phyloP scores from a whole-genome alignment of 2,329 filamentous ascomycete genomes.

The Calonectria fujianensis region DNA sequence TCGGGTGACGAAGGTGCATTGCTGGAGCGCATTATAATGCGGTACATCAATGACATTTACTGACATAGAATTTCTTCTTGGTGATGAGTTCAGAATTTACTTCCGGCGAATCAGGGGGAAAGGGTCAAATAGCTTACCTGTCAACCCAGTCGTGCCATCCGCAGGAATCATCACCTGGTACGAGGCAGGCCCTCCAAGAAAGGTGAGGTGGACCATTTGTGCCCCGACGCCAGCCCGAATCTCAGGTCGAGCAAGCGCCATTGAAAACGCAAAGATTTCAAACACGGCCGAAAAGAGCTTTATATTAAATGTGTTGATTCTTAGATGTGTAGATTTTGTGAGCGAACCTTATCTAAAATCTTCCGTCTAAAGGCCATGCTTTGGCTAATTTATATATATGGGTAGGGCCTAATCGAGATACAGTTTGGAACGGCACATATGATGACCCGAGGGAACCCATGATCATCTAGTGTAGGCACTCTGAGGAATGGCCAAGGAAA shows the following conservation, averaged over 20 bases:
- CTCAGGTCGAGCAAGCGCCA: constrained; percentile 39
- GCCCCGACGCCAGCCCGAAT: constrained; percentile 48
- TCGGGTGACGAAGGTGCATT: constrained; percentile 66
- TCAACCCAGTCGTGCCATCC: constrained; percentile 62
- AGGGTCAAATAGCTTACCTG: constrained; percentile 56
- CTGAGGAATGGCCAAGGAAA: constrained; percentile 13
- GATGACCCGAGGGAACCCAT: constrained; percentile 2
- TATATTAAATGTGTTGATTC: constrained; percentile 43
- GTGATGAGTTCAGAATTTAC: neutral
- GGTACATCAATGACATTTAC: constrained; percentile 65
- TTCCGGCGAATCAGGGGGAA: neutral
- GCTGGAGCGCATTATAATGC: constrained; percentile 64
- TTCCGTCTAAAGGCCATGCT: neutral
- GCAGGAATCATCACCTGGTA: constrained; percentile 66
- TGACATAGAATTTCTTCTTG: constrained; percentile 62
- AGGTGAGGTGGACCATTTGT: constrained; percentile 65
- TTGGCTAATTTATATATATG: neutral
- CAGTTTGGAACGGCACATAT: neutral
- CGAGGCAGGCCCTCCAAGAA: constrained; percentile 64
- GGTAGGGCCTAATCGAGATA: neutral
- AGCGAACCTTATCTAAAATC: neutral
- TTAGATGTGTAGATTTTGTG: too few relatives aligned
- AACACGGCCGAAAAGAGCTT: constrained; percentile 42
- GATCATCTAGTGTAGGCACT: neutral
- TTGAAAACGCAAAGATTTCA: constrained; percentile 34